phyloP scores from a whole-genome alignment of 2,329 filamentous ascomycete genomes.

The Simplicillium sp. region DNA sequence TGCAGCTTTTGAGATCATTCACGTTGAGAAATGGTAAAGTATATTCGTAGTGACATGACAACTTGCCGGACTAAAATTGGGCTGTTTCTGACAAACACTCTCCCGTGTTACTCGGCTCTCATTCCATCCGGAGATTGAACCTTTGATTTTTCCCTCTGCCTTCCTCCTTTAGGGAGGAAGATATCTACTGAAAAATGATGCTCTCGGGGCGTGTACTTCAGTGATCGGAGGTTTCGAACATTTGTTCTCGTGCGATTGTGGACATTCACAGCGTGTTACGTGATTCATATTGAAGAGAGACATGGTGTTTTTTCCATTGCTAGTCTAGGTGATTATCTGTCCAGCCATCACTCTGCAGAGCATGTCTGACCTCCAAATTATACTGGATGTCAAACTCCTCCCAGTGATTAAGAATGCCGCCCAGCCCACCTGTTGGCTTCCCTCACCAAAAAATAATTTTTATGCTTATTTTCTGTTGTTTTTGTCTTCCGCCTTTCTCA shows the following conservation, averaged over 20 bases:
- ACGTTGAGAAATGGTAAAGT: too few relatives aligned
- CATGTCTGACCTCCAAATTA: neutral
- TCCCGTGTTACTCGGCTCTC: conserved; percentile 16
- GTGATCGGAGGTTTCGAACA: neutral
- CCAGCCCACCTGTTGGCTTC: neutral
- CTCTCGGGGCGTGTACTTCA: conserved; percentile 3
- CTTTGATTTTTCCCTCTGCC: neutral
- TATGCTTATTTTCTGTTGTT: neutral
- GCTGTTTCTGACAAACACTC: conserved; percentile 20
- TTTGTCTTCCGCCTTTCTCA: neutral
- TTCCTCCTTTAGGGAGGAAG: neutral
- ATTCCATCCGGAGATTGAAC: conserved; percentile 16
- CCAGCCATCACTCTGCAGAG: neutral
- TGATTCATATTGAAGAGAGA: neutral
- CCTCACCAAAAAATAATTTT: neutral
- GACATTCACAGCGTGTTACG: neutral
- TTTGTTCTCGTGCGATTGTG: too few relatives aligned
- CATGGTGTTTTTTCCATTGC: neutral
- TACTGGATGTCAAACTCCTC: too few relatives aligned
- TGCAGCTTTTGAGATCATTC: too few relatives aligned
- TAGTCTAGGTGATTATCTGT: neutral
- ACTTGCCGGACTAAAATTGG: conserved; percentile 25
- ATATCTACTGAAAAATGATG: neutral
- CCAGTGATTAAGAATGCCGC: too few relatives aligned
- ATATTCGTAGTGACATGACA: too few relatives aligned